Percentiles rank a stretch among this genome's conserved stretches.
Conservation (phyloP, 2,329 filamentous ascomycete species). For the Cyanodermella asteris region DNA sequence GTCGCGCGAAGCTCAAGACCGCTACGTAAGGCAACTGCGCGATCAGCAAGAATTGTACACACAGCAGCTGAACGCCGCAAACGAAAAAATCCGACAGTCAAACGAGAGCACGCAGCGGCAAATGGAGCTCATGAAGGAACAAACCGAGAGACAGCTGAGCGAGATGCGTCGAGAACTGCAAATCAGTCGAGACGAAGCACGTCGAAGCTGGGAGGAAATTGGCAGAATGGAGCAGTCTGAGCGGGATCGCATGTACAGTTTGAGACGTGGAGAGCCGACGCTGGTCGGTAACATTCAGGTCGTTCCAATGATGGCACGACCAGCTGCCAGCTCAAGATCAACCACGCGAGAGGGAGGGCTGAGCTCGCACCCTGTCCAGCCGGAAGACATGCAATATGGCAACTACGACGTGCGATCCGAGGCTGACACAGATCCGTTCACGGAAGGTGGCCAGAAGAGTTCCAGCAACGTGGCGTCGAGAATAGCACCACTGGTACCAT, state of each 20-base stretch:
- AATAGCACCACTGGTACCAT: no score
- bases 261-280: slow-evolving; percentile 72
- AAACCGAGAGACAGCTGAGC: slow-evolving; percentile 43
- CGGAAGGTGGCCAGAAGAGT: slow-evolving; percentile 20
- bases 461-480: slow-evolving; percentile 9
- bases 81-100: slow-evolving; percentile 43
- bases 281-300: slow-evolving; percentile 86
- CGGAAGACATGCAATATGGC: slow-evolving; percentile 23
- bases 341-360: slow-evolving; percentile 21
- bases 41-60: no score
- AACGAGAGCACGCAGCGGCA: slow-evolving; percentile 45
- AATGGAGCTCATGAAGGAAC: no score
- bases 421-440: slow-evolving; percentile 42
- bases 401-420: slow-evolving; percentile 25
- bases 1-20: no score
- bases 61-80: no score
- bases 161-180: slow-evolving; percentile 85
- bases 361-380: slow-evolving; percentile 12
- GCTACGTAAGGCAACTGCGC: no score
- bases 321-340: slow-evolving; percentile 25
- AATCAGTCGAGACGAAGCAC: slow-evolving; percentile 90
- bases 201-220: slow-evolving; percentile 90
- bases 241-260: slow-evolving; percentile 61
- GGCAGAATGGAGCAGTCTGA: slow-evolving; percentile 85
- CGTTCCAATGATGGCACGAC: slow-evolving; percentile 60